Conservation (phyloP, 768 basidiomycete species). For the Plicaturopsis crispa region DNA sequence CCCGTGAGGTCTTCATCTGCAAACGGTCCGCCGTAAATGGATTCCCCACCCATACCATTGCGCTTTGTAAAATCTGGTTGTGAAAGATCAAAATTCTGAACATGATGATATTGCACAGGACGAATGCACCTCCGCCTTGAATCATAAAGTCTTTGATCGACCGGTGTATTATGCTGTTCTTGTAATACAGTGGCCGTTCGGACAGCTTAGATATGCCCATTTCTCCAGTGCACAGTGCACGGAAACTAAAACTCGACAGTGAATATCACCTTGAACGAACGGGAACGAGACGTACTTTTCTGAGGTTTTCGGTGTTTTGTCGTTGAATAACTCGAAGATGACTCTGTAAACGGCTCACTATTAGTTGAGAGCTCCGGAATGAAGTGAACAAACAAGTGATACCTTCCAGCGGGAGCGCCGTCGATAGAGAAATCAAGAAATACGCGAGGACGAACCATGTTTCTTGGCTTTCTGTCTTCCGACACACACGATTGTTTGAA, state of each 20-base stretch:
- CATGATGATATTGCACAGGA: neutral
- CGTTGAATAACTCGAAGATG: slow-evolving; percentile 69
- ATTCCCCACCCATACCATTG: slow-evolving; percentile 77
- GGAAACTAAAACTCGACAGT: slow-evolving; percentile 47
- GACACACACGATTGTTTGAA: no score
- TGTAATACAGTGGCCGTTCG: slow-evolving; percentile 76
- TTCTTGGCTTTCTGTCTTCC: no score
- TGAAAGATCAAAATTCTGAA: slow-evolving; percentile 1
- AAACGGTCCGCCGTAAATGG: slow-evolving; percentile 72
- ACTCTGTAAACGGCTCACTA: slow-evolving; percentile 32
- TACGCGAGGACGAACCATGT: slow-evolving; percentile 51
- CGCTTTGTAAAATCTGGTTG: slow-evolving; percentile 67
- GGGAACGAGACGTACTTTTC: slow-evolving; percentile 55
- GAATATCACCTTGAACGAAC: slow-evolving; percentile 1
- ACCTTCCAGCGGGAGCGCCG: slow-evolving; percentile 49
- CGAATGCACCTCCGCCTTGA: slow-evolving; percentile 61
- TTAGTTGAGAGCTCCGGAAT: slow-evolving; percentile 5
- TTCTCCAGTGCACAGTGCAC: slow-evolving; percentile 82
- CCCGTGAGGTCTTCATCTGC: slow-evolving; percentile 67
- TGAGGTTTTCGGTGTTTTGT: slow-evolving; percentile 64
- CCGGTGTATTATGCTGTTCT: slow-evolving; percentile 69
- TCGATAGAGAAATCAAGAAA: slow-evolving; percentile 63
- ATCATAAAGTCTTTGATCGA: slow-evolving; percentile 78
- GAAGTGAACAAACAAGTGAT: neutral
- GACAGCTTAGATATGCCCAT: slow-evolving; percentile 60